Conservation (phyloP, 768 basidiomycete species). For the Steccherinum ochraceum region DNA sequence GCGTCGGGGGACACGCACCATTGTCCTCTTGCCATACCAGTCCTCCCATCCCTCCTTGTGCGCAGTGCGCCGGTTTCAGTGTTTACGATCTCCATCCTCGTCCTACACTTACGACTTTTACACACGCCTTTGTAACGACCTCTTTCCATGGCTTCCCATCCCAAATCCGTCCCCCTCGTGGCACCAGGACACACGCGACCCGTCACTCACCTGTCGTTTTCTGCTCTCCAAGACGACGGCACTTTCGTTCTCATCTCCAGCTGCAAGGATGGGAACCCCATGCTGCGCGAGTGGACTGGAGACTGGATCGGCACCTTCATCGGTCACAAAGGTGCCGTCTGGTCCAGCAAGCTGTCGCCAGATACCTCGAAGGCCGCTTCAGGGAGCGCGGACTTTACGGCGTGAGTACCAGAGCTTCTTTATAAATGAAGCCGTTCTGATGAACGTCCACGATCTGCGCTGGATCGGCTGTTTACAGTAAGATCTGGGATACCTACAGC, state of each 20-base stretch:
- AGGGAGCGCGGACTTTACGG: constrained; percentile 95
- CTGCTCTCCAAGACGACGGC: constrained; percentile 75
- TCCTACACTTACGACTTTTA: neutral
- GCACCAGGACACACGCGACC: constrained; percentile 83
- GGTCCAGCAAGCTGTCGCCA: constrained; percentile 87
- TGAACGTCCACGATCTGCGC: constrained; percentile 6
- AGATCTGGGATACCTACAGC: constrained; percentile 93
- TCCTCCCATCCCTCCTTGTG: constrained; percentile 8
- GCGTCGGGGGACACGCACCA: neutral
- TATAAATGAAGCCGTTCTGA: constrained; percentile 3
- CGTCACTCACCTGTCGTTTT: constrained; percentile 93
- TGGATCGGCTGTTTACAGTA: constrained; percentile 41
- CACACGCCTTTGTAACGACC: constrained; percentile 3
- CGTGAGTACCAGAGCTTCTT: constrained; percentile 48
- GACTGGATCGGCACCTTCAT: constrained; percentile 97
- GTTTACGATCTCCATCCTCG: constrained; percentile 8
- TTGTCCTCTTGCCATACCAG: neutral
- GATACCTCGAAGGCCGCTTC: constrained; percentile 86
- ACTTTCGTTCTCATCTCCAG: constrained; percentile 89
- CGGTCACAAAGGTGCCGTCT: constrained; percentile 92
- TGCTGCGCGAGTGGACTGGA: constrained; percentile 95
- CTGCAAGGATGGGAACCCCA: constrained; percentile 98
- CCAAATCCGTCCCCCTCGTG: constrained; percentile 71
- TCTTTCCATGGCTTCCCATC: constrained; percentile 17
- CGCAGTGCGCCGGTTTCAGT: constrained; percentile 16